Evolutionary conservation across 2,329 filamentous ascomycete genomes (phyloP).

Genomic region (Colletotrichum camelliae): DNA sequence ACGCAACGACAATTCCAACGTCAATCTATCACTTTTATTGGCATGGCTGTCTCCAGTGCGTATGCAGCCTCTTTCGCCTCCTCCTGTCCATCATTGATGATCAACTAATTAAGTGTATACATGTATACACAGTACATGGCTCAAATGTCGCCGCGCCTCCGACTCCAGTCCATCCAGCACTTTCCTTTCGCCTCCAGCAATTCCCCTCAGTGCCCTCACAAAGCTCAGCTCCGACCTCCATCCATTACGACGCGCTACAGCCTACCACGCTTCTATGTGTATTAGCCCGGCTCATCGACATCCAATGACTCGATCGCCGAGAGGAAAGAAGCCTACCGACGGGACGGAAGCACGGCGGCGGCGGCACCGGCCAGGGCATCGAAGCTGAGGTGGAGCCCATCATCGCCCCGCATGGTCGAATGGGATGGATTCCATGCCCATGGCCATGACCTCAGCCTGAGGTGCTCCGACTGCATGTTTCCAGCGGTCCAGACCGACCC

Average conservation of each 20-base stretch:
- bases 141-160: not conserved
- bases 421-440: conserved; percentile 11
- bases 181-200: not conserved
- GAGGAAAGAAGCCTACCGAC: not conserved
- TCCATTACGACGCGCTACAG: not conserved
- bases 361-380: not conserved
- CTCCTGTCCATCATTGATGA: conserved; percentile 5
- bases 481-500: not conserved
- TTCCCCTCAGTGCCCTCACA: not conserved
- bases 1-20: not conserved
- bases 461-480: not conserved
- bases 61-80: not conserved
- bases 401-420: not conserved
- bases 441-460: conserved; percentile 7
- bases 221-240: not conserved
- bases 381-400: not conserved
- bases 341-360: not conserved
- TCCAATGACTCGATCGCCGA: conserved; percentile 1
- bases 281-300: not conserved
- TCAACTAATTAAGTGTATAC: not conserved
- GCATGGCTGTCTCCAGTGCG: not conserved
- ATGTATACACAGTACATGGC: not conserved
- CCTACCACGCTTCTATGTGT: not conserved
- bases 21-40: conserved; percentile 1
- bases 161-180: not conserved